Conservation (phyloP, 1,139 yeast genomes). For the Debaryomyces nepalensis region DNA sequence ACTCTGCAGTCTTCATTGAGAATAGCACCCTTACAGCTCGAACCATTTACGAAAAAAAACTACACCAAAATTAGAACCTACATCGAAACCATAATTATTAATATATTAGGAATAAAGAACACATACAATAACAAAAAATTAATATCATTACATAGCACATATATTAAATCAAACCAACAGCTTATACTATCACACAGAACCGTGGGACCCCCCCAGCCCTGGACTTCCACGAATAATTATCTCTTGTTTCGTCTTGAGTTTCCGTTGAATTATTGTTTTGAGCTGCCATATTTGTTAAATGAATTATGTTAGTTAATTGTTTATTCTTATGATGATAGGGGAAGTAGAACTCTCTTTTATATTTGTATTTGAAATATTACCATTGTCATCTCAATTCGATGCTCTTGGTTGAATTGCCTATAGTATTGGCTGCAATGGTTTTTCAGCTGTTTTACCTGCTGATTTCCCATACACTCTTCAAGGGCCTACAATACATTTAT, state of each 20-base stretch:
- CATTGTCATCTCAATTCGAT: slow-evolving; percentile 4
- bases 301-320: neutral
- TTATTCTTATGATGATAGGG: neutral
- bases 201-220: slow-evolving; percentile 4
- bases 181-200: slow-evolving; percentile 8
- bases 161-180: neutral
- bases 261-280: slow-evolving; percentile 9
- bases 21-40: slow-evolving; percentile 18
- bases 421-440: slow-evolving; percentile 8
- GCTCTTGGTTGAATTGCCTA: neutral
- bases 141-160: slow-evolving; percentile 7
- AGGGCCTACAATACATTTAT: slow-evolving; percentile 2
- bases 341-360: neutral
- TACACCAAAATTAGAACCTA: slow-evolving; percentile 3
- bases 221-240: slow-evolving; percentile 5
- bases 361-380: neutral
- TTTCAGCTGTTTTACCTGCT: slow-evolving; percentile 3
- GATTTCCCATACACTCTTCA: neutral
- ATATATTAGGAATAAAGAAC: slow-evolving; percentile 7
- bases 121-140: slow-evolving; percentile 6
- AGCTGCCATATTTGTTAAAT: slow-evolving; percentile 7
- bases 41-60: slow-evolving; percentile 12
- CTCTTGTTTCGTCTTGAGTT: slow-evolving; percentile 5
- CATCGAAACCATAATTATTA: too few relatives aligned
- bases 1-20: slow-evolving; percentile 22